Conservation (phyloP, 768 basidiomycete genomes). For the Calocybe indica region DNA sequence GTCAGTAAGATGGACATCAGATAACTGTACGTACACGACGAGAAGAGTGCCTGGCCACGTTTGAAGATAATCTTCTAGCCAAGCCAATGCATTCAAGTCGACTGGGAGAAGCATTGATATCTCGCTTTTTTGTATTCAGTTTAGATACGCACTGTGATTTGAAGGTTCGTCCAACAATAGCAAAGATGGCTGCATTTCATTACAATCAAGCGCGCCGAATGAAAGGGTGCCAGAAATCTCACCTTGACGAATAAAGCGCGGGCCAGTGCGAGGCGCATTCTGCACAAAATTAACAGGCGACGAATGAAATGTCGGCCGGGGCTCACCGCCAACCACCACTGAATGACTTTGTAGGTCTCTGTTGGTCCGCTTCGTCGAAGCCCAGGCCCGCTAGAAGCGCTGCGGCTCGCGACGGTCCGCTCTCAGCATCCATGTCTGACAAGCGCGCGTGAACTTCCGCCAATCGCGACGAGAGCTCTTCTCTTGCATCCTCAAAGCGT, state of each 20-base stretch:
- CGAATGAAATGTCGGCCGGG: not conserved
- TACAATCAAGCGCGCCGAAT: not conserved
- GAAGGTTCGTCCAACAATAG: slow-evolving; percentile 91
- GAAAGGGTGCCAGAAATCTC: slow-evolving; percentile 1
- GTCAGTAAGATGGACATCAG: slow-evolving; percentile 2
- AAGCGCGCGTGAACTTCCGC: slow-evolving; percentile 86
- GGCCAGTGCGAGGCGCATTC: slow-evolving; percentile 95
- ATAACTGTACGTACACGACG: slow-evolving; percentile 63
- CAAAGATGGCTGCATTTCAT: slow-evolving; percentile 48
- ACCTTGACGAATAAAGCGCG: slow-evolving; percentile 96
- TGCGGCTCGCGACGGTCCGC: slow-evolving; percentile 91
- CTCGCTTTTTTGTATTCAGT: not conserved
- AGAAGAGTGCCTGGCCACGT: slow-evolving; percentile 91
- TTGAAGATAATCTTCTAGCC: slow-evolving; percentile 96
- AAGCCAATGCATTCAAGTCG: slow-evolving; percentile 93
- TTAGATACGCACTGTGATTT: slow-evolving; percentile 72
- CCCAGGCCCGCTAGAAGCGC: slow-evolving; percentile 88
- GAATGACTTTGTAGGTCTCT: slow-evolving; percentile 76
- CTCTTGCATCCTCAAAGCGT: slow-evolving; percentile 76
- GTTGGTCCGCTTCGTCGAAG: slow-evolving; percentile 85
- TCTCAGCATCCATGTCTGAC: slow-evolving; percentile 98
- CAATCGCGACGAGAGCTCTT: slow-evolving; percentile 75
- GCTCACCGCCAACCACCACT: slow-evolving; percentile 91
- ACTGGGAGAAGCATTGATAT: slow-evolving; percentile 31
- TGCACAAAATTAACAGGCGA: slow-evolving; percentile 15